Base-by-base conservation (phyloP, 176 grass and related monocot genomes). In the Carex cristatella region DNA sequence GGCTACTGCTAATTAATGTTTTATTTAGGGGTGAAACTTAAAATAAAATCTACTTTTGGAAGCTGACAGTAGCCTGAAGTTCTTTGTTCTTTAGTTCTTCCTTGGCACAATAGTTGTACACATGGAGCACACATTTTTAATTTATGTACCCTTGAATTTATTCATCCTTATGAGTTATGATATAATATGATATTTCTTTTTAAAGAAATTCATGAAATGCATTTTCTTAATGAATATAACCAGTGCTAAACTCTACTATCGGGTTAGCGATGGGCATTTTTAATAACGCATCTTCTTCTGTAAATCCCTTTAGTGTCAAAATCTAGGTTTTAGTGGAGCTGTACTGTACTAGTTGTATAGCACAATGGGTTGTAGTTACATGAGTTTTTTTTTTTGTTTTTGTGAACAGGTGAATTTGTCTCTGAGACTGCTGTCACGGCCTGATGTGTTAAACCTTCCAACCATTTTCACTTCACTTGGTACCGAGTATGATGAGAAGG, bases 391-490 rank as follows among this genome's bases (percentile, higher is more conserved):
- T 81, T 81, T 23, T 81, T n/a, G n/a, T n/a, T 81, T 5, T 23
- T 68, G 13, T 67, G 38, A 51, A 68, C 27, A 83, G 81, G 81
- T 99, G 12, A 99, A 89, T 81, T 90, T 99, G 81, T 95, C 91
- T 28, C 93, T 99, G 73, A 92, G 97, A 56, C 90, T 99, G 84
- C 91, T 99, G 84, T 99, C 97, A 31, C 91, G 97, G 59, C 93
- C 93, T 53, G 97, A 99, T 68, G 91, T 99, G 37, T 13, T 80
- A 4, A 61, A 90, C 84, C 90, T 99, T 44, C 93, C 97, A 73
- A 99, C 97, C 90, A 99, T 99, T 89, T 99, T 96, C 91, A 99
- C 97, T 70, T 99, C 97, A 69, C 97, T 99, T 65, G 97, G 97
- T 42, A 91, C 91, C 19, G 97, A 96, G 87, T 99, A 99, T 90